Percentiles rank a stretch among this genome's conserved stretches.
phyloP scores from a whole-genome alignment of 306 rosid genomes.

The Cucurbita moschata region DNA sequence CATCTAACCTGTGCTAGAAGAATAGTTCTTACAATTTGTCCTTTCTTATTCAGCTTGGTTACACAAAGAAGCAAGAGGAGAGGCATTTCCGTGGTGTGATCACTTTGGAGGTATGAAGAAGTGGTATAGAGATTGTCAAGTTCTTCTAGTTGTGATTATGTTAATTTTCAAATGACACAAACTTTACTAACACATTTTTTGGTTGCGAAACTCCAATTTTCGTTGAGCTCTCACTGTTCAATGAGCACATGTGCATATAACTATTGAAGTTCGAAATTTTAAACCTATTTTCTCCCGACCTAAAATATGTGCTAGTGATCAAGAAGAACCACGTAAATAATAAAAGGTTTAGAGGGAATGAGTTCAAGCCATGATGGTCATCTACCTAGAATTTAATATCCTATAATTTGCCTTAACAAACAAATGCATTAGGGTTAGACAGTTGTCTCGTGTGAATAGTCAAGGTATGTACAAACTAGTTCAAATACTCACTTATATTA shows the following conservation, averaged over 20 bases:
- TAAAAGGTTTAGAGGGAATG: too few species aligned
- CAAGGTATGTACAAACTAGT: too few species aligned
- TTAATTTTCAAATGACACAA: neutral
- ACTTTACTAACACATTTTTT: neutral
- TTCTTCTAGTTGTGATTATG: neutral
- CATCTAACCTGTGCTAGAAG: neutral
- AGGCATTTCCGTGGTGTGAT: conserved; percentile 89
- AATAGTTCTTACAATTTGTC: conserved; percentile 5
- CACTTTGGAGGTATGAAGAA: conserved; percentile 66
- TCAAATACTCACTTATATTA: too few species aligned
- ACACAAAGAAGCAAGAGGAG: conserved; percentile 92
- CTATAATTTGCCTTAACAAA: too few species aligned
- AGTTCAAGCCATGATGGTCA: too few species aligned
- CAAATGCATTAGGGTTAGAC: too few species aligned
- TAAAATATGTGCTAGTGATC: neutral
- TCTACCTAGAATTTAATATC: too few species aligned
- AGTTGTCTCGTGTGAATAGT: too few species aligned
- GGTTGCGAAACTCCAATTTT: neutral
- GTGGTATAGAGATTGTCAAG: neutral
- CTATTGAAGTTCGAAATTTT: neutral
- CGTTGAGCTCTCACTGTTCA: neutral
- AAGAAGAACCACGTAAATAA: too few species aligned
- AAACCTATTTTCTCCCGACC: neutral
- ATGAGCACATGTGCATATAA: neutral
- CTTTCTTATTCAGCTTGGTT: conserved; percentile 65